A percentile compares a stretch with the other conserved stretches of the same genome.
Evolutionary conservation across 345 rosid species (phyloP).

Genomic region (Citrus australasica): DNA sequence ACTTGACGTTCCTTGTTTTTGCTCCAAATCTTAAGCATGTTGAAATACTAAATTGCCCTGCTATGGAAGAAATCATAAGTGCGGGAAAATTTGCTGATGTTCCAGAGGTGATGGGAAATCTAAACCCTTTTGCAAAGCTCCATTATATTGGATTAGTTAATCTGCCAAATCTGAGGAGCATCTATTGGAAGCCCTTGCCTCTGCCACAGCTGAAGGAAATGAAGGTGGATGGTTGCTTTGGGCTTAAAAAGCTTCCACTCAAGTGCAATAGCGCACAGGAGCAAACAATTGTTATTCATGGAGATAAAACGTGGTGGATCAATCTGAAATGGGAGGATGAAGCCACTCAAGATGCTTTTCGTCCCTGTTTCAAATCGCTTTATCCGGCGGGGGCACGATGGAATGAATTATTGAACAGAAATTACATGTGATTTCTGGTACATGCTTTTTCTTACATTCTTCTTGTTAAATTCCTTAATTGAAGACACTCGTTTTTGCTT

Average conservation of each 20-base stretch:
- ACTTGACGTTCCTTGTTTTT: not conserved
- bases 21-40: not conserved
- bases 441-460: too few relatives aligned
- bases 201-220: not conserved
- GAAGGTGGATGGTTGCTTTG: too few relatives aligned
- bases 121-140: not conserved
- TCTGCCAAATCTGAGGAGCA: constrained; percentile 11
- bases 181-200: not conserved
- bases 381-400: too few relatives aligned
- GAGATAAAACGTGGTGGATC: too few relatives aligned
- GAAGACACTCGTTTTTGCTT: too few relatives aligned
- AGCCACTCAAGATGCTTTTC: too few relatives aligned
- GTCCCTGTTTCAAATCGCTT: too few relatives aligned
- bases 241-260: not conserved
- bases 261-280: not conserved
- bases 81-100: not conserved
- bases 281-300: not conserved
- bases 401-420: too few relatives aligned
- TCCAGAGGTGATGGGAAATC: not conserved
- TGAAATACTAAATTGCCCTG: not conserved
- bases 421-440: too few relatives aligned
- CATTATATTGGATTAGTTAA: not conserved
- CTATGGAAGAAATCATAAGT: not conserved
- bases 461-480: too few relatives aligned
- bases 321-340: too few relatives aligned